phyloP scores from a whole-genome alignment of 2,329 filamentous ascomycete genomes.

The Pyricularia sp. region DNA sequence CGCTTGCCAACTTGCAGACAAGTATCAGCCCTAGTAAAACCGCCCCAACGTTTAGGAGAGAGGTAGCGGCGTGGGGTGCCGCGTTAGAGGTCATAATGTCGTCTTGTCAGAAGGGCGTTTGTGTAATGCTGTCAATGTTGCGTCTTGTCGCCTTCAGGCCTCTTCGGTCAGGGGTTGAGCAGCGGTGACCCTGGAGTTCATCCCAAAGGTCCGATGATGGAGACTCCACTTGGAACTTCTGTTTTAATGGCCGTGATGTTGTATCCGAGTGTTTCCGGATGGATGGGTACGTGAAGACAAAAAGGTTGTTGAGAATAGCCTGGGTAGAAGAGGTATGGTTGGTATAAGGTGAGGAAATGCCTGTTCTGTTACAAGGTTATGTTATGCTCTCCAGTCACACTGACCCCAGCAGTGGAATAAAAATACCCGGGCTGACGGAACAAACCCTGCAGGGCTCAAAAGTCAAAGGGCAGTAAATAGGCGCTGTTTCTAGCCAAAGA shows the following conservation, averaged over 20 bases:
- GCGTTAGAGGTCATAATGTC: not conserved
- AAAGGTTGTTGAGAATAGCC: too few relatives aligned
- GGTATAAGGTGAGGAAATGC: not conserved
- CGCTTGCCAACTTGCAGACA: not conserved
- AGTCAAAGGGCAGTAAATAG: not conserved
- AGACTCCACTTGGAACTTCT: not conserved
- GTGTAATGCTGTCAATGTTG: not conserved
- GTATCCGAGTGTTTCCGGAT: not conserved
- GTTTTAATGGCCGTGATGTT: not conserved
- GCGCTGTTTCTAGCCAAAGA: not conserved
- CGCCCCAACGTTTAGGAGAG: not conserved
- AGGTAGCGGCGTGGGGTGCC: not conserved
- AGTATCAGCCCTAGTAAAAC: not conserved
- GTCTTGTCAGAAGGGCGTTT: not conserved
- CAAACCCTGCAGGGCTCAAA: not conserved
- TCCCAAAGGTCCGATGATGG: not conserved
- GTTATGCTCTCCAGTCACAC: not conserved
- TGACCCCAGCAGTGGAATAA: too few relatives aligned
- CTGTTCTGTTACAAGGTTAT: not conserved
- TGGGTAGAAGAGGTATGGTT: too few relatives aligned
- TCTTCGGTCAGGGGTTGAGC: not conserved
- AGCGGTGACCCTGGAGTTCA: not conserved
- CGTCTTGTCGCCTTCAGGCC: too few relatives aligned
- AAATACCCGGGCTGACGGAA: not conserved
- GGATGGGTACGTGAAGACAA: not conserved